These are phyloP conservation scores for Kandelia obovata DNA, from an alignment of 345 rosid species.

Conservation along the genomic window DNA sequence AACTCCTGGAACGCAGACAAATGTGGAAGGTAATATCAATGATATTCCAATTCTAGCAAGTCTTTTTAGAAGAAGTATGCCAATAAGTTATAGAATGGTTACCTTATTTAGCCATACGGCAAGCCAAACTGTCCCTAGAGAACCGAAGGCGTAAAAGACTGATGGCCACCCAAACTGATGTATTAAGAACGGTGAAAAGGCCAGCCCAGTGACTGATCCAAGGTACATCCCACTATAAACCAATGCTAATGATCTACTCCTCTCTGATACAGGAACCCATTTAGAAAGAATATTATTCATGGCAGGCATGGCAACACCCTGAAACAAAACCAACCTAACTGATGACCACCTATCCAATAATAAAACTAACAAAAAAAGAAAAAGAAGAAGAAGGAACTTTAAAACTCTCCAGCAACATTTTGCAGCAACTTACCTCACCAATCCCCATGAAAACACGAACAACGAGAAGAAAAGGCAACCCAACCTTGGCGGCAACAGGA, in stretches of 20 bases:
- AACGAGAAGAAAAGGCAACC: conserved; percentile 78
- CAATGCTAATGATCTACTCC: conserved; percentile 86
- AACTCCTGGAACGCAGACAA: not conserved
- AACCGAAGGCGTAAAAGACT: conserved; percentile 90
- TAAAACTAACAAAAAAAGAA: not conserved
- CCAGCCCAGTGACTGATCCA: conserved; percentile 92
- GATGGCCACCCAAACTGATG: conserved; percentile 96
- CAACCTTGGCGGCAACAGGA: conserved; percentile 84
- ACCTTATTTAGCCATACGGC: conserved; percentile 79
- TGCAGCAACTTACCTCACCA: conserved; percentile 61
- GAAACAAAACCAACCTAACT: conserved; percentile 16
- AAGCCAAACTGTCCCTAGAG: conserved; percentile 86
- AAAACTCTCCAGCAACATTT: not conserved
- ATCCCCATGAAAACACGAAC: conserved; percentile 94
- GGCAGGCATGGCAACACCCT: conserved; percentile 99
- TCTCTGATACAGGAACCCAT: conserved; percentile 91
- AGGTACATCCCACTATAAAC: conserved; percentile 96
- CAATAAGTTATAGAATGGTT: conserved; percentile 5
- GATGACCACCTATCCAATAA: not conserved
- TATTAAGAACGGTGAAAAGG: conserved; percentile 85
- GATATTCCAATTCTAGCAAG: not conserved
- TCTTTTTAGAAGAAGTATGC: conserved; percentile 10
- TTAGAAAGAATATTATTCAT: conserved; percentile 92
- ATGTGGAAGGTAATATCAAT: not conserved
- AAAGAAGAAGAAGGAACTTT: not conserved